Evolutionary conservation across 805 yeast species (phyloP).

Genomic region (Kodamaea restingae): DNA sequence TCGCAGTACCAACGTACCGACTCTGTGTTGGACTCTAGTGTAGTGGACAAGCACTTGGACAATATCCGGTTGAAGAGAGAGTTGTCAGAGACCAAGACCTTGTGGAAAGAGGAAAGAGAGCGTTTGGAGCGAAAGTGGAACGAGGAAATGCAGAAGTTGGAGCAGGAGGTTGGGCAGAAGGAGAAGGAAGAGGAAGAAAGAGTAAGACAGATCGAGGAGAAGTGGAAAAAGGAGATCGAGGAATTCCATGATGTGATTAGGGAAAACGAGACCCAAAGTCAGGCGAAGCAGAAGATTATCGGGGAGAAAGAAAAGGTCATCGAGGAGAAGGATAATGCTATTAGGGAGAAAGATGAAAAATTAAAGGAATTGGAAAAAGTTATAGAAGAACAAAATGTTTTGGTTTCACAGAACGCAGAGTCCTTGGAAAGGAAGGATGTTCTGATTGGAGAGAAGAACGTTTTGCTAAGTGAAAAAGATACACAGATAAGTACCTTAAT

Average conservation of each 20-base stretch:
- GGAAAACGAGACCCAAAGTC: neutral
- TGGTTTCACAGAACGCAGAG: neutral
- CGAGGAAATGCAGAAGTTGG: slow-evolving; percentile 1
- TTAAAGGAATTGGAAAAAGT: no score
- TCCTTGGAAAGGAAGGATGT: neutral
- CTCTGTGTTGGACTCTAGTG: slow-evolving; percentile 31
- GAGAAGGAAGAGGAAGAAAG: neutral
- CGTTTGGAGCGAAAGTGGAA: slow-evolving; percentile 3
- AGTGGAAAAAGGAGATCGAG: neutral
- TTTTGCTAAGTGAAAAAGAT: slow-evolving; percentile 11
- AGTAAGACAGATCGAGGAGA: neutral
- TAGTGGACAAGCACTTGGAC: slow-evolving; percentile 41
- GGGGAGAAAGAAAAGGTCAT: neutral
- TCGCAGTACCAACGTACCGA: slow-evolving; percentile 5
- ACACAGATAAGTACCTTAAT: slow-evolving; percentile 12
- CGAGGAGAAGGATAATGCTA: neutral
- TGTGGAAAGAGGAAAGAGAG: slow-evolving; percentile 3
- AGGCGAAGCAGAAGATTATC: neutral
- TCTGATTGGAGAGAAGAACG: slow-evolving; percentile 5
- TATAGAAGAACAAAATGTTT: neutral
- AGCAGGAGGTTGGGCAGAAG: neutral
- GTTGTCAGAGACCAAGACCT: slow-evolving; percentile 7
- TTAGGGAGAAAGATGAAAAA: no score
- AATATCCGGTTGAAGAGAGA: slow-evolving; percentile 29
- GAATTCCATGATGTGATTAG: neutral